Percentiles rank a stretch among this genome's conserved stretches.
phyloP scores from a whole-genome alignment of 768 basidiomycete genomes.

The Zangia roseola region DNA sequence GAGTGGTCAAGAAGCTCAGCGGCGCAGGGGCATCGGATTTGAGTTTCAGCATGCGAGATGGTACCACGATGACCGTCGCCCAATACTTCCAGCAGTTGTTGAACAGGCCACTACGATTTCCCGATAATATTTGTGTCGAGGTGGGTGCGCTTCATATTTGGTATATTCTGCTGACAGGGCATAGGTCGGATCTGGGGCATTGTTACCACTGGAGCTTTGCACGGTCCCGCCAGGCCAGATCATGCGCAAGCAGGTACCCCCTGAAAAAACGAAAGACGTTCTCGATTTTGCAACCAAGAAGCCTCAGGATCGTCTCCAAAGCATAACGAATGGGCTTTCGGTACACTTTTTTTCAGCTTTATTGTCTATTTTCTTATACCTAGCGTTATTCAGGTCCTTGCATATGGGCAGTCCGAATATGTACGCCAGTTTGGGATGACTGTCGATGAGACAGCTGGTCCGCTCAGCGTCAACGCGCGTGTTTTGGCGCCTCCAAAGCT shows the following conservation, averaged over 20 bases:
- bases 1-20: constrained; percentile 63
- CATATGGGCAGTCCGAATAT: constrained; percentile 74
- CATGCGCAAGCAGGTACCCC: constrained; percentile 68
- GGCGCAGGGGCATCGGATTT: constrained; percentile 50
- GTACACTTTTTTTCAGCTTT: constrained; percentile 30
- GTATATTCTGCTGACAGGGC: constrained; percentile 7
- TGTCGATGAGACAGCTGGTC: constrained; percentile 49
- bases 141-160: constrained; percentile 35
- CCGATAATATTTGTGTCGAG: constrained; percentile 67
- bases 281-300: constrained; percentile 66
- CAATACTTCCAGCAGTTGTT: constrained; percentile 57
- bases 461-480: constrained; percentile 60
- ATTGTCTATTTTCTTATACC: background rate
- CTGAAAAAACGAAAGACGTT: constrained; percentile 61
- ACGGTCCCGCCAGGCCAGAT: constrained; percentile 63
- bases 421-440: constrained; percentile 71
- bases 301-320: constrained; percentile 54
- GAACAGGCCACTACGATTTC: constrained; percentile 54
- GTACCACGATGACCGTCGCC: constrained; percentile 54
- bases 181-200: constrained; percentile 60
- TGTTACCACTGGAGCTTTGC: constrained; percentile 69
- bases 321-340: constrained; percentile 53
- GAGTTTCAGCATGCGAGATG: constrained; percentile 57
- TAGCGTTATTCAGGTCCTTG: constrained; percentile 44
- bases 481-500: constrained; percentile 63